Evolutionary conservation across 1,284 basidiomycete species (phyloP), one percentile per base, ranked within the genome.

Genomic region (Microbotryomycetes sp.): DNA sequence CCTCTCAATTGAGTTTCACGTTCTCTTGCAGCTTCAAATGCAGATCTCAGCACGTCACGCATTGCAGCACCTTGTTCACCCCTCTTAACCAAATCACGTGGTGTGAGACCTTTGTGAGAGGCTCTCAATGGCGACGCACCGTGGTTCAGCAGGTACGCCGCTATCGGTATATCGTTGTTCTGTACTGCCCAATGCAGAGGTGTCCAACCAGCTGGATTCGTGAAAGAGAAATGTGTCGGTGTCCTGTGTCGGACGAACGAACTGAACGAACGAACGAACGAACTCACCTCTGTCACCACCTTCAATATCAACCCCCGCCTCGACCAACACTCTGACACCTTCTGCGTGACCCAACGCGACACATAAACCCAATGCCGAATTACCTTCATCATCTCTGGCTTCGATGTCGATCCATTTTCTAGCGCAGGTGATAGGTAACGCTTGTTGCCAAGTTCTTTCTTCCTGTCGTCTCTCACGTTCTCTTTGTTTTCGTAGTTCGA

Each of bases 171-270:
- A 36, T 94, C 91, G 15, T 91, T 86, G 51, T 90, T 80, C 59
- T 97, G 78, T 16, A 87, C 88, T 12, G 93, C 92, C 78, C 94
- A 88, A 74, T 97, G 94, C n/a, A 98, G 79, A 1, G 93, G 86
- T 3, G 90, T 92, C 93, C 93, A 97, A 47, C 93, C 92, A 62
- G 83, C 89, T 91, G 71, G 59, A 63, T 2, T 9, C 47, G 28
- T n/a, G n/a, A n/a, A n/a, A n/a, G n/a, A n/a, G n/a, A n/a, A n/a
- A n/a, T n/a, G n/a, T n/a, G 6, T 16, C 47, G 22, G n/a, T 29
- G 42, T 1, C 29, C 16, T 9, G 4, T 30, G 47, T 6, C 22
- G 52, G 50, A 46, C 14, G 47, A 50, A 56, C 22, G 56, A 56
- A 42, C 53, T 28, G 48, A 32, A 59, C 49, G 46, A 55, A 58